phyloP scores from a whole-genome alignment of 345 rosid genomes.

The Rhizophora mangle region DNA sequence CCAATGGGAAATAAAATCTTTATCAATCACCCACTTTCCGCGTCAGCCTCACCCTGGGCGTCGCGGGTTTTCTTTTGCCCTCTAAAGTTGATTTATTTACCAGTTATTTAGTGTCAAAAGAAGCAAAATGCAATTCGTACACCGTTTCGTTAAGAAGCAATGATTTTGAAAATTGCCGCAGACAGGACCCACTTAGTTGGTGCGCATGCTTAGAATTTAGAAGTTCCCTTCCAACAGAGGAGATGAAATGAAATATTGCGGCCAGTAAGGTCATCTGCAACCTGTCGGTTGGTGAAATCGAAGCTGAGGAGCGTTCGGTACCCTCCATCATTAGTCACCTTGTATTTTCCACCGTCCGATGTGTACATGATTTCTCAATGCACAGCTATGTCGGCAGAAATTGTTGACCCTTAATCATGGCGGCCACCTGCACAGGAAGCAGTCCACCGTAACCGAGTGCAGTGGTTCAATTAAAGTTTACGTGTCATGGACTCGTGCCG shows the following conservation, averaged over 20 bases:
- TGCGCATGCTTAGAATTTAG: not conserved
- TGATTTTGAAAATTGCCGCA: not conserved
- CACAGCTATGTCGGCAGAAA: not conserved
- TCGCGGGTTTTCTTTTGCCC: not conserved
- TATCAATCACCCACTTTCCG: not conserved
- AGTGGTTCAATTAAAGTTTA: constrained; percentile 4
- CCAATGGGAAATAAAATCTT: no score
- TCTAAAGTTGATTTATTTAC: not conserved
- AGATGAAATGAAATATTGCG: not conserved
- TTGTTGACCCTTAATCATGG: constrained; percentile 1
- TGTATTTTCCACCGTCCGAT: not conserved
- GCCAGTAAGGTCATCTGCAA: not conserved
- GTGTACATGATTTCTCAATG: not conserved
- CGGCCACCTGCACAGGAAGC: constrained; percentile 6
- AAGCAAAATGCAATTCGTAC: not conserved
- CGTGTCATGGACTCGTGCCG: constrained; percentile 24
- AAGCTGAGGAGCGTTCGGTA: not conserved
- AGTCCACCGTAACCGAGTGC: not conserved
- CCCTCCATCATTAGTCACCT: not conserved
- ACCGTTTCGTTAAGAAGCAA: not conserved
- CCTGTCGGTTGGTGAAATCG: constrained; percentile 7
- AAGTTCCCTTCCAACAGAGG: not conserved
- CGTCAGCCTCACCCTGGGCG: not conserved
- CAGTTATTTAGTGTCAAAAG: not conserved
- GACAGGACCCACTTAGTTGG: not conserved